Percentiles rank a stretch among this genome's conserved stretches.
These are phyloP conservation scores for Tetrahymena malaccensis DNA, from an alignment of 73 alveolate genomes.

Conservation along the genomic window DNA sequence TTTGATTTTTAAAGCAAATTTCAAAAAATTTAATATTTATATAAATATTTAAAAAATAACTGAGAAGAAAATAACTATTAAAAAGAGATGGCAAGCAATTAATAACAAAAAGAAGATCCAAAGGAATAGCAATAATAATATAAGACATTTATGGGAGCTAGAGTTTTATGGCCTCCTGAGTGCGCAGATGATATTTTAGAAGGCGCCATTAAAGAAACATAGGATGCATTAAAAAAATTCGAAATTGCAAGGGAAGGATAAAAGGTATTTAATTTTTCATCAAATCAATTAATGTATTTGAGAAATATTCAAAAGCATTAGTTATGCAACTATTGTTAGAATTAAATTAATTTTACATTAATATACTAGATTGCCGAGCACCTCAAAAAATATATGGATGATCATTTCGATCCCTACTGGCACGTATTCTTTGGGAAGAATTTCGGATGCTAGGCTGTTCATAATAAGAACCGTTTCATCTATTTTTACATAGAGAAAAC, in stretches of 20 bases:
- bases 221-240: slow-evolving; percentile 2
- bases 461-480: slow-evolving; percentile 89
- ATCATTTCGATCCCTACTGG: slow-evolving; percentile 97
- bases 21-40: neutral
- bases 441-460: slow-evolving; percentile 94
- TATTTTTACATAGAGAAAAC: slow-evolving; percentile 85
- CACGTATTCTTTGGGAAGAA: slow-evolving; percentile 96
- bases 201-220: slow-evolving; percentile 65
- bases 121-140: slow-evolving; percentile 5
- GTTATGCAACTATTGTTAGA: neutral
- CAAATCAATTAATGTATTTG: neutral
- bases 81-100: neutral
- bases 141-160: slow-evolving; percentile 66
- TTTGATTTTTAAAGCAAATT: neutral
- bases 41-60: neutral
- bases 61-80: neutral
- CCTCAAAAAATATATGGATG: slow-evolving; percentile 81
- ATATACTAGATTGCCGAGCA: slow-evolving; percentile 56
- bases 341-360: neutral
- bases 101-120: neutral
- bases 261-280: slow-evolving; percentile 12
- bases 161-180: slow-evolving; percentile 87
- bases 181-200: slow-evolving; percentile 87
- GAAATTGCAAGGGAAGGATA: slow-evolving; percentile 42
- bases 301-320: neutral